Evolutionary conservation across 768 basidiomycete species (phyloP).

Genomic region (Cystobasidium ongulense): DNA sequence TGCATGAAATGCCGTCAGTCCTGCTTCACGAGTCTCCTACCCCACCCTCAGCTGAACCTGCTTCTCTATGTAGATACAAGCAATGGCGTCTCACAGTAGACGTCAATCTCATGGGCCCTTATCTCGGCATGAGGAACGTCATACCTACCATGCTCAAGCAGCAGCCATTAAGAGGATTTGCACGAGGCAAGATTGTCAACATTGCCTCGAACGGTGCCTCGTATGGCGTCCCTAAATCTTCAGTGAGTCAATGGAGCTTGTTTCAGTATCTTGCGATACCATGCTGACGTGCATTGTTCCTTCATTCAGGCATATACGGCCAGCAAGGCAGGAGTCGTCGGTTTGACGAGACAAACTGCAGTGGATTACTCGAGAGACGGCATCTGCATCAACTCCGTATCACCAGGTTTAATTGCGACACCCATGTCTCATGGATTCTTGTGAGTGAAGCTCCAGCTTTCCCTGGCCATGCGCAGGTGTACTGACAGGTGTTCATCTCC

Average conservation of each 20-base stretch:
- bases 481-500: not conserved
- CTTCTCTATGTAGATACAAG: not conserved
- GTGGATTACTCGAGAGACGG: not conserved
- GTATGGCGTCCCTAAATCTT: not conserved
- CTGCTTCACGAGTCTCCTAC: not conserved
- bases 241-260: not conserved
- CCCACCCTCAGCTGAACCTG: not conserved
- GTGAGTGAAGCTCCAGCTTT: too few species aligned
- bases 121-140: constrained; percentile 8
- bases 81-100: not conserved
- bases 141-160: not conserved
- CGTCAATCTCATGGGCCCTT: constrained; percentile 2
- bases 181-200: not conserved
- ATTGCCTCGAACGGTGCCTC: not conserved
- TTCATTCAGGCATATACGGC: not conserved
- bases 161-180: not conserved
- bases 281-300: not conserved
- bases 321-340: not conserved
- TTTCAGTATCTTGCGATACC: not conserved
- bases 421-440: not conserved
- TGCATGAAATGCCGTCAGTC: not conserved
- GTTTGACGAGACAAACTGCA: not conserved
- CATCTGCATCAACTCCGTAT: not conserved
- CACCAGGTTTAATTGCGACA: not conserved
- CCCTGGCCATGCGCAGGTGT: not conserved